phyloP scores from a whole-genome alignment of 352 stramenopile genomes.

The Phytophthora quininea region DNA sequence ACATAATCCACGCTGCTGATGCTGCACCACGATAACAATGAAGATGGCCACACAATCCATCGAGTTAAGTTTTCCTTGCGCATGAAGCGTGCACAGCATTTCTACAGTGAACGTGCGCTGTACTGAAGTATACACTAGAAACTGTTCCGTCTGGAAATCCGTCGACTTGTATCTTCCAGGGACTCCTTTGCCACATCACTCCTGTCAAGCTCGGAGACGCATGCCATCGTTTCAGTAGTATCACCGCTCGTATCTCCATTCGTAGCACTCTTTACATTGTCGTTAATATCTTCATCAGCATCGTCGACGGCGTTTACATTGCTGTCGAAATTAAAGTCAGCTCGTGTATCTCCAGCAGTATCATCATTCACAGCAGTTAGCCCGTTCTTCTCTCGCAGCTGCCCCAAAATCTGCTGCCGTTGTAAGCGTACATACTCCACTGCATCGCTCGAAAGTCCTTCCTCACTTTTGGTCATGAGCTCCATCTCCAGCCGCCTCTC shows the following conservation, averaged over 20 bases:
- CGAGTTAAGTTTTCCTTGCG: too few relatives aligned
- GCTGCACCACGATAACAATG: too few relatives aligned
- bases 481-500: slow-evolving; percentile 18
- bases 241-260: background rate
- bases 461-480: slow-evolving; percentile 22
- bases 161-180: background rate
- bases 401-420: slow-evolving; percentile 15
- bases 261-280: background rate
- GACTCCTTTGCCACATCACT: background rate
- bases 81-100: background rate
- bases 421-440: slow-evolving; percentile 18
- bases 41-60: too few relatives aligned
- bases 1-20: too few relatives aligned
- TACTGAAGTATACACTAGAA: background rate
- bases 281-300: background rate
- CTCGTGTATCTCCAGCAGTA: background rate
- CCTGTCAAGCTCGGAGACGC: background rate
- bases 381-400: slow-evolving; percentile 9
- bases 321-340: background rate
- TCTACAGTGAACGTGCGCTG: background rate
- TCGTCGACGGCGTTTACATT: background rate
- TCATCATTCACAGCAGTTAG: background rate
- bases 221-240: background rate
- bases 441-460: slow-evolving; percentile 15
- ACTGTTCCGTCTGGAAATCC: background rate